Percentiles rank a stretch among this genome's conserved stretches.
These are phyloP conservation scores for Cyclostephanos tholiformis DNA, from an alignment of 108 stramenopile species.

Conservation along the genomic window DNA sequence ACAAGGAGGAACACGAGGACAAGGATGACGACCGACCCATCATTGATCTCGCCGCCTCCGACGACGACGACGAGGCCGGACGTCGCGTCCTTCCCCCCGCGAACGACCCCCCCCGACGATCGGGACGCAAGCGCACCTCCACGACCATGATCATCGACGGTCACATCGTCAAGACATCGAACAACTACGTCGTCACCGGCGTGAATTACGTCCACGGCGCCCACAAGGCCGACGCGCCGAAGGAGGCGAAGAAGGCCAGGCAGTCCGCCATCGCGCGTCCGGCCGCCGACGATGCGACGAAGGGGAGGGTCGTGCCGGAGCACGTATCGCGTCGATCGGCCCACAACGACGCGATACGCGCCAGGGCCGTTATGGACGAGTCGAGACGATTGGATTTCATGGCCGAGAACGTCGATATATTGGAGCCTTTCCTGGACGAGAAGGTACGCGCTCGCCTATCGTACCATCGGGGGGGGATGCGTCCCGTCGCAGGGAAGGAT, in stretches of 20 bases:
- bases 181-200: constrained; percentile 63
- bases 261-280: not conserved
- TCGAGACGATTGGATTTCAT: constrained; percentile 30
- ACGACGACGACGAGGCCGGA: not conserved
- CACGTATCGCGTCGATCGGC: constrained; percentile 22
- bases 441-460: constrained; percentile 19
- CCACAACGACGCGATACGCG: constrained; percentile 39
- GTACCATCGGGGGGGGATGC: not conserved
- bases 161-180: constrained; percentile 52
- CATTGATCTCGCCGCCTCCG: too few species aligned
- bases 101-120: constrained; percentile 40
- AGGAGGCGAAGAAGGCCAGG: constrained; percentile 21
- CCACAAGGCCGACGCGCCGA: constrained; percentile 25
- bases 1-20: too few species aligned
- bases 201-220: constrained; percentile 44
- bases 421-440: constrained; percentile 50
- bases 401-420: constrained; percentile 20
- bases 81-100: not conserved
- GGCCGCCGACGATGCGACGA: not conserved
- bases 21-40: too few species aligned
- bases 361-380: constrained; percentile 23
- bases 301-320: constrained; percentile 8
- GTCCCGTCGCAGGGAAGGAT: not conserved
- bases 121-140: constrained; percentile 47
- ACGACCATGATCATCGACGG: constrained; percentile 61